phyloP scores from a whole-genome alignment of 169 alveolate species.

The Toxoplasma gondii region DNA sequence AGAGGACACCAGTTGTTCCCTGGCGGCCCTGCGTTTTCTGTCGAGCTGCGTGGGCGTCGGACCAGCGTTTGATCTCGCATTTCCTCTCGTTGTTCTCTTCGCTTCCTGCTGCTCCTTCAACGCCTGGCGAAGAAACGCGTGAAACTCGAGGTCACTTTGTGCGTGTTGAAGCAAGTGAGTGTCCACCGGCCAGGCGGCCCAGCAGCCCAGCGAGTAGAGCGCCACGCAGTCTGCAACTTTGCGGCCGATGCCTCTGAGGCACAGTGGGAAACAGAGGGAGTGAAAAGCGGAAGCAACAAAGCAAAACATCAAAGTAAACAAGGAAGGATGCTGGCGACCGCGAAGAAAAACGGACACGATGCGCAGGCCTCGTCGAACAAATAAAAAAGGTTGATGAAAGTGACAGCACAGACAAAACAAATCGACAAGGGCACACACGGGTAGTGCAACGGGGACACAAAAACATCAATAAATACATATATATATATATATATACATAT shows the following conservation, averaged over 20 bases:
- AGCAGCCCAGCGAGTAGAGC: constrained; percentile 84
- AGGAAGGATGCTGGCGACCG: background rate
- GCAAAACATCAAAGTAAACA: background rate
- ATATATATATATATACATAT: background rate
- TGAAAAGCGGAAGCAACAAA: background rate
- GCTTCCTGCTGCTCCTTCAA: background rate
- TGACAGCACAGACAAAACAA: too few species aligned
- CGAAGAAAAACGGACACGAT: background rate
- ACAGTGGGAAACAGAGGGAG: background rate
- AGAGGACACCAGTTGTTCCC: background rate
- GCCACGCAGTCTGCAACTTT: constrained; percentile 93
- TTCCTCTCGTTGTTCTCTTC: too few species aligned
- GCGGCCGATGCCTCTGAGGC: constrained; percentile 89
- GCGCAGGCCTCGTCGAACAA: background rate
- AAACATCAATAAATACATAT: background rate
- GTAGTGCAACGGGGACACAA: too few species aligned
- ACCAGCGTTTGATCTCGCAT: too few species aligned
- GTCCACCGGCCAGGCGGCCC: constrained; percentile 90
- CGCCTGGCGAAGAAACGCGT: background rate
- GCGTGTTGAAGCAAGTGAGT: constrained; percentile 80
- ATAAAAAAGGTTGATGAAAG: too few species aligned
- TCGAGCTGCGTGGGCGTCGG: too few species aligned
- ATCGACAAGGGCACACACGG: too few species aligned
- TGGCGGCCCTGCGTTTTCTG: too few species aligned
- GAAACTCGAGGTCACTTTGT: background rate